Evolutionary conservation across 495 filamentous ascomycete species (phyloP).

Genomic region (Aspergillus egyptiacus): DNA sequence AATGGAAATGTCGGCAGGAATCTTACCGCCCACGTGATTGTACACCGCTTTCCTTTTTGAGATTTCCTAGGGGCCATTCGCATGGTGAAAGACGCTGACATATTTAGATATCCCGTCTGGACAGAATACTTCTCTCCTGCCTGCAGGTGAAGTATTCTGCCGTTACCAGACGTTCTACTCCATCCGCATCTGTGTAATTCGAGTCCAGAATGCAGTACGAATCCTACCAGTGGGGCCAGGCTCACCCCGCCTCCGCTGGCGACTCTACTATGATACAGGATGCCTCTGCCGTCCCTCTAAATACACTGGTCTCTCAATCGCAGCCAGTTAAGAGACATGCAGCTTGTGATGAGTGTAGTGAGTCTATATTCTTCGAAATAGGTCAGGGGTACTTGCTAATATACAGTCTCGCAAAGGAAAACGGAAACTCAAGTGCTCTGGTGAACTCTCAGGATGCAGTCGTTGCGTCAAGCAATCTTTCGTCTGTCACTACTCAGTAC

Average conservation of each 20-base stretch:
- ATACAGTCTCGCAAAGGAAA: conserved; percentile 25
- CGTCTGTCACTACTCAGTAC: conserved; percentile 40
- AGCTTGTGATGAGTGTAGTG: conserved; percentile 42
- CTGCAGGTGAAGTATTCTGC: neutral
- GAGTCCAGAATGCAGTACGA: conserved; percentile 14
- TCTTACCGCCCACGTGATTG: conserved; percentile 44
- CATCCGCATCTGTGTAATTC: neutral
- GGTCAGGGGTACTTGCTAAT: neutral
- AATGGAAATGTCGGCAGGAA: conserved; percentile 3
- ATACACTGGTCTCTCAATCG: neutral
- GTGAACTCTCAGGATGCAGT: conserved; percentile 35
- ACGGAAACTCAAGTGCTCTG: conserved; percentile 46
- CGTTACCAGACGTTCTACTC: neutral
- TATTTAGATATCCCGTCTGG: neutral
- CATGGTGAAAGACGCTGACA: neutral
- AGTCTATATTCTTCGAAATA: conserved; percentile 10
- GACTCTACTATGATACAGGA: conserved; percentile 7
- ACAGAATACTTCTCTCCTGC: too few species aligned
- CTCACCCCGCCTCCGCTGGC: conserved; percentile 1
- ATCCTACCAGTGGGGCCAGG: conserved; percentile 6
- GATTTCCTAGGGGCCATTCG: neutral
- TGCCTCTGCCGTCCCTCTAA: neutral
- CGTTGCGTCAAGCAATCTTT: conserved; percentile 40
- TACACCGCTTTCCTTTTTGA: conserved; percentile 28
- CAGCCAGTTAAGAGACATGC: conserved; percentile 33